phyloP scores from a whole-genome alignment of 1,284 basidiomycete genomes.

The Marasmius oreades region DNA sequence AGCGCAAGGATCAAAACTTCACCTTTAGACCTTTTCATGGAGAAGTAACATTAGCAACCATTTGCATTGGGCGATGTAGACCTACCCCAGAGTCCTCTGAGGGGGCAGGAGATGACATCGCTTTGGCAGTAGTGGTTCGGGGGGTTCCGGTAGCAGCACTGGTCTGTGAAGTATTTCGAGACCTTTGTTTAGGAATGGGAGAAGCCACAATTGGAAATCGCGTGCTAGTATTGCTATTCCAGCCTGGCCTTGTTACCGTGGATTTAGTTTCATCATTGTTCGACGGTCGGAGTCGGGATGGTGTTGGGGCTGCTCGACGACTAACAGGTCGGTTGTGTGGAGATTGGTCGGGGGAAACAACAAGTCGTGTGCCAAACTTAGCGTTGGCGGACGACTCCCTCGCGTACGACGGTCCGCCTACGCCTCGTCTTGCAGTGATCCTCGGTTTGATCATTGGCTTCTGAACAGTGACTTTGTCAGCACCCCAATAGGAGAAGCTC shows the following conservation, averaged over 20 bases:
- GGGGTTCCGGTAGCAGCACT: conserved; percentile 46
- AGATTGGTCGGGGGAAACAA: conserved; percentile 47
- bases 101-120: conserved; percentile 68
- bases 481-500: conserved; percentile 89
- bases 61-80: conserved; percentile 64
- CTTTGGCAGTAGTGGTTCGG: conserved; percentile 39
- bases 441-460: conserved; percentile 59
- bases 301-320: conserved; percentile 52
- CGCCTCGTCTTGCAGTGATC: conserved; percentile 41
- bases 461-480: conserved; percentile 81
- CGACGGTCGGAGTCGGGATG: conserved; percentile 48
- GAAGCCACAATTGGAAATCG: conserved; percentile 36
- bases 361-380: conserved; percentile 75
- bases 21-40: not conserved
- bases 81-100: conserved; percentile 82
- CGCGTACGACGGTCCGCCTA: conserved; percentile 56
- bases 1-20: not conserved
- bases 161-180: conserved; percentile 69
- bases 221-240: conserved; percentile 65
- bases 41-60: conserved; percentile 59
- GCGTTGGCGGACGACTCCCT: conserved; percentile 81
- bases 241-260: conserved; percentile 66
- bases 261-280: conserved; percentile 54
- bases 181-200: conserved; percentile 47
- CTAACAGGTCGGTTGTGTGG: conserved; percentile 51